A percentile compares a stretch with the other conserved stretches of the same genome.
These are phyloP conservation scores for Pycnococcus provasolii DNA, from an alignment of 139 green algal genomes.

Conservation along the genomic window DNA sequence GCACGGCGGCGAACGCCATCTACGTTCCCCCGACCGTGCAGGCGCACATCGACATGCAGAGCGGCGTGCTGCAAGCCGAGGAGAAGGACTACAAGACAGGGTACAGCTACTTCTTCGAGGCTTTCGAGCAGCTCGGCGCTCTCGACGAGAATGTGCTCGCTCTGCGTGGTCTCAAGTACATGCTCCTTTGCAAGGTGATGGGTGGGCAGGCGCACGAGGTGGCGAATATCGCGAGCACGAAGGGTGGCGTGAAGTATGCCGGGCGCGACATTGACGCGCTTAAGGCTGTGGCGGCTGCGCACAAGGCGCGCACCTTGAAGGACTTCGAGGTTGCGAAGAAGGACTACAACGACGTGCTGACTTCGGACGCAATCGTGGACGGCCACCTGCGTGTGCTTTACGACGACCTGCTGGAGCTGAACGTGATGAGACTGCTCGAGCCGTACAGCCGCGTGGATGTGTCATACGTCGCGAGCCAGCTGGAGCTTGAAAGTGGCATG, in stretches of 20 bases:
- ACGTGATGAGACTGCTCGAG: conserved; percentile 74
- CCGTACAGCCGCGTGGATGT: conserved; percentile 89
- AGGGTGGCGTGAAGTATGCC: conserved; percentile 82
- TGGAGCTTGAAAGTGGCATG: conserved; percentile 57
- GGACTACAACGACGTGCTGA: conserved; percentile 61
- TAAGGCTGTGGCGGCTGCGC: conserved; percentile 71
- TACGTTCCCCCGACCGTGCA: conserved; percentile 86
- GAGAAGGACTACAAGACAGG: conserved; percentile 98
- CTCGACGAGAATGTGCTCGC: conserved; percentile 68
- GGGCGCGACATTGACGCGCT: conserved; percentile 83
- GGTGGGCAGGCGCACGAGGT: conserved; percentile 57
- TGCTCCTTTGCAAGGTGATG: conserved; percentile 90
- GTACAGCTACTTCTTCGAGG: conserved; percentile 98
- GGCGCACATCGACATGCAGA: conserved; percentile 64
- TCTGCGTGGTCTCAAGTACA: conserved; percentile 85
- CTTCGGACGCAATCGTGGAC: conserved; percentile 75
- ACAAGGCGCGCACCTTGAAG: conserved; percentile 70
- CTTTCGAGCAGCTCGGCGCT: conserved; percentile 75
- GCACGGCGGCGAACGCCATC: conserved; percentile 91
- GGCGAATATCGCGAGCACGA: conserved; percentile 71
- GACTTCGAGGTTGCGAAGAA: conserved; percentile 60
- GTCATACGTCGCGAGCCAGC: conserved; percentile 73
- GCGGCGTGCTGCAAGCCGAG: conserved; percentile 85
- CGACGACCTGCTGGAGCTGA: conserved; percentile 49
- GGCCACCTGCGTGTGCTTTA: conserved; percentile 69